phyloP scores from a whole-genome alignment of 2,329 filamentous ascomycete genomes.

The Calonectria pseudoturangicola region DNA sequence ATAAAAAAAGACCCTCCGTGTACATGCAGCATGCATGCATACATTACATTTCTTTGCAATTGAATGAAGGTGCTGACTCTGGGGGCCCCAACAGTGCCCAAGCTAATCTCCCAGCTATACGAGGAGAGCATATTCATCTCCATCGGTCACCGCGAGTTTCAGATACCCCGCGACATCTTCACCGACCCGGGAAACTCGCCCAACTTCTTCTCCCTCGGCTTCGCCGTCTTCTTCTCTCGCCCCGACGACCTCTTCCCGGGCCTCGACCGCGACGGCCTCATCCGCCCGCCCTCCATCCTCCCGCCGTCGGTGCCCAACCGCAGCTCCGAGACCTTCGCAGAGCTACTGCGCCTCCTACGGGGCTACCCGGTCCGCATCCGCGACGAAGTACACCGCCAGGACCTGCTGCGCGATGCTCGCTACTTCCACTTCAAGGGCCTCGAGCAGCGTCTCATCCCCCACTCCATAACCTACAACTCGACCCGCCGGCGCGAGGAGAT shows the following conservation, averaged over 20 bases:
- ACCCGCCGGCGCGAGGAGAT: slow-evolving; percentile 83
- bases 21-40: neutral
- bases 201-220: slow-evolving; percentile 96
- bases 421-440: slow-evolving; percentile 96
- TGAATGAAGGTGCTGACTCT: slow-evolving; percentile 29
- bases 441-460: slow-evolving; percentile 89
- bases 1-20: too few relatives aligned
- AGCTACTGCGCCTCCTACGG: slow-evolving; percentile 86
- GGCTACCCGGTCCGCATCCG: slow-evolving; percentile 89
- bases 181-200: slow-evolving; percentile 90
- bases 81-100: slow-evolving; percentile 77
- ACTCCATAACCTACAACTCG: slow-evolving; percentile 85
- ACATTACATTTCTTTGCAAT: neutral
- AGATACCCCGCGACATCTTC: slow-evolving; percentile 92
- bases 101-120: slow-evolving; percentile 92
- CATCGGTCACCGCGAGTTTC: slow-evolving; percentile 90
- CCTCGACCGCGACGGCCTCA: slow-evolving; percentile 83
- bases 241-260: slow-evolving; percentile 90
- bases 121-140: slow-evolving; percentile 94
- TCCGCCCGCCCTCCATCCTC: slow-evolving; percentile 90
- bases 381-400: slow-evolving; percentile 83
- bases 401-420: slow-evolving; percentile 88
- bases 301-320: slow-evolving; percentile 88
- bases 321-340: slow-evolving; percentile 88
- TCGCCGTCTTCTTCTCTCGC: slow-evolving; percentile 89